These are phyloP conservation scores for Thraustochytrium striatum DNA, from an alignment of 352 stramenopile genomes.

Conservation along the genomic window DNA sequence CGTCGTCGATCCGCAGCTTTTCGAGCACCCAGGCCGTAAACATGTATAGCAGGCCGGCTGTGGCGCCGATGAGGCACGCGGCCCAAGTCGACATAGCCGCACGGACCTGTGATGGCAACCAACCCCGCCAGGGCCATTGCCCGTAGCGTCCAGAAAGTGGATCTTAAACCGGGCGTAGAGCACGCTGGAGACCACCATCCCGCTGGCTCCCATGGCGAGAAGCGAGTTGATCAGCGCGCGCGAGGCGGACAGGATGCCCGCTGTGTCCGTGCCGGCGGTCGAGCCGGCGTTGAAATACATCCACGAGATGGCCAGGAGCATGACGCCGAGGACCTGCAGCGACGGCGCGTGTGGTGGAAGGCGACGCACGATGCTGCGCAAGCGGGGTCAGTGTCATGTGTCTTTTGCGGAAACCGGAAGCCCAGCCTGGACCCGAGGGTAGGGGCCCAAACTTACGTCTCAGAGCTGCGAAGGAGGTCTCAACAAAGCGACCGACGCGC, in stretches of 20 bases:
- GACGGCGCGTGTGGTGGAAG: conserved; percentile 50
- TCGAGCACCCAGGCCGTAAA: conserved; percentile 43
- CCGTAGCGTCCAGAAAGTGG: too few relatives aligned
- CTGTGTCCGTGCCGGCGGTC: conserved; percentile 4
- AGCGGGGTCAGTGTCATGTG: conserved; percentile 5
- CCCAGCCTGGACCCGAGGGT: too few relatives aligned
- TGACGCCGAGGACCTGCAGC: conserved; percentile 51
- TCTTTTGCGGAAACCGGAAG: too few relatives aligned
- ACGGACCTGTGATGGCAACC: conserved; percentile 60
- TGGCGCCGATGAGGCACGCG: conserved; percentile 56
- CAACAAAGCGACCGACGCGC: conserved; percentile 50
- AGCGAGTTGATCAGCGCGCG: conserved; percentile 30
- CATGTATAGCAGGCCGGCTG: conserved; percentile 55
- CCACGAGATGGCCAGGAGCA: conserved; percentile 55
- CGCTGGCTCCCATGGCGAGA: too few relatives aligned
- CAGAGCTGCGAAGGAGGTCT: conserved; percentile 28
- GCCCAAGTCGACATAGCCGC: conserved; percentile 55
- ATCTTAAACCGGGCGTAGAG: too few relatives aligned
- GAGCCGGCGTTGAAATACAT: conserved; percentile 57
- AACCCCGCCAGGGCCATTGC: conserved; percentile 60
- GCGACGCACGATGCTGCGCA: conserved; percentile 8
- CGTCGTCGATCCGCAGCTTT: conserved; percentile 53
- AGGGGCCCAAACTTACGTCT: neutral
- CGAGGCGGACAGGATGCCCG: neutral
- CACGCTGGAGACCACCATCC: too few relatives aligned